These are phyloP conservation scores for Phytophthora kernoviae DNA, from an alignment of 352 stramenopile species.

Conservation along the genomic window DNA sequence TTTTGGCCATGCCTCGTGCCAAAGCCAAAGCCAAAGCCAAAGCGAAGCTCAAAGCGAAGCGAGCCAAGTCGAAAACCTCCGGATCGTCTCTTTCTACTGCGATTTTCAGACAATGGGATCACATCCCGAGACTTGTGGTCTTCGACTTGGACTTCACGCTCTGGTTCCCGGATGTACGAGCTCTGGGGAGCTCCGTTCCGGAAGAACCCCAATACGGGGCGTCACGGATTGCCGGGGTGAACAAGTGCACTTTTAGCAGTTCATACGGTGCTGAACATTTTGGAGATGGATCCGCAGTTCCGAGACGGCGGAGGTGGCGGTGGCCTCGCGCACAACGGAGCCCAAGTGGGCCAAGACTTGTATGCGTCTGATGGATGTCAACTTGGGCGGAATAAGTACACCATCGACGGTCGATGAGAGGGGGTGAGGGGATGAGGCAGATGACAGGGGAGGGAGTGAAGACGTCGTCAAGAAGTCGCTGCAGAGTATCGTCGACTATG, in stretches of 20 bases:
- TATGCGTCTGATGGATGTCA: conserved; percentile 74
- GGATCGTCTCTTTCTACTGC: not conserved
- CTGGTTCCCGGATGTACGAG: conserved; percentile 87
- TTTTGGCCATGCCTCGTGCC: conserved; percentile 15
- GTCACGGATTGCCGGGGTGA: conserved; percentile 74
- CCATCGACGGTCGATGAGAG: conserved; percentile 32
- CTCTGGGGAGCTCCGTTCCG: conserved; percentile 80
- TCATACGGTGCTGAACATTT: conserved; percentile 67
- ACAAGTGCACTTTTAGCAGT: conserved; percentile 82
- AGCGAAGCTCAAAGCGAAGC: conserved; percentile 30
- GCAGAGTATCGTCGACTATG: conserved; percentile 70
- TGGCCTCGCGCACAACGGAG: conserved; percentile 78
- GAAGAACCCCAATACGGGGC: conserved; percentile 57
- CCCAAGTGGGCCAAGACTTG: conserved; percentile 80
- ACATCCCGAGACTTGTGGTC: conserved; percentile 69
- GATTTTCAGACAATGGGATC: conserved; percentile 39
- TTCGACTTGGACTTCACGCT: conserved; percentile 83
- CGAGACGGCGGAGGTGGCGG: conserved; percentile 55
- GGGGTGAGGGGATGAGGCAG: not conserved
- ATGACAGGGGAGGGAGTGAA: not conserved
- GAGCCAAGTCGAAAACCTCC: conserved; percentile 17
- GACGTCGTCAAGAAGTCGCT: conserved; percentile 42
- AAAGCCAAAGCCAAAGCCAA: conserved; percentile 29
- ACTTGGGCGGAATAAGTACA: conserved; percentile 50
- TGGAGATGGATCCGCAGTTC: conserved; percentile 76